These are phyloP conservation scores for Metschnikowia corniflorae DNA, from an alignment of 805 yeast species.

Conservation along the genomic window DNA sequence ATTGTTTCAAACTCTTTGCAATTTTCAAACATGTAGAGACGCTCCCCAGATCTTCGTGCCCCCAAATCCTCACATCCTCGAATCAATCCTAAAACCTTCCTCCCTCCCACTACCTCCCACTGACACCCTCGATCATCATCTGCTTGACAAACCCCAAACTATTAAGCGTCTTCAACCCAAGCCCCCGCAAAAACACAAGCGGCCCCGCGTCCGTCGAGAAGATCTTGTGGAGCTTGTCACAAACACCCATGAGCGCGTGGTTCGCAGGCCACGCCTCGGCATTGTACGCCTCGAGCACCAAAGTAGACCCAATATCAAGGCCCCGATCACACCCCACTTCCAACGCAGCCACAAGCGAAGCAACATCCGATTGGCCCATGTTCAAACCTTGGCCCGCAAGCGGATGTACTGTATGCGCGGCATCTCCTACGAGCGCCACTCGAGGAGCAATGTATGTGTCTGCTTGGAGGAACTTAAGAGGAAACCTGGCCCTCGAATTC, in stretches of 20 bases:
- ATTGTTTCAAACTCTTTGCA: no score
- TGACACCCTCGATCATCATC: constrained; percentile 52
- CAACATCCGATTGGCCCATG: constrained; percentile 95
- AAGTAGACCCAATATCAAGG: constrained; percentile 76
- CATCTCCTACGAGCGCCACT: constrained; percentile 94
- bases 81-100: no score
- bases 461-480: constrained; percentile 83
- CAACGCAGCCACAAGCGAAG: constrained; percentile 61
- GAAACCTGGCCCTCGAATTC: constrained; percentile 70
- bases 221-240: constrained; percentile 87
- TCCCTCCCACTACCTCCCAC: constrained; percentile 21
- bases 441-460: constrained; percentile 83
- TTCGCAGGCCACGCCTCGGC: constrained; percentile 77
- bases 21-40: no score
- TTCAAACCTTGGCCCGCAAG: constrained; percentile 97
- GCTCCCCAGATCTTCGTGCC: no score
- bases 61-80: no score
- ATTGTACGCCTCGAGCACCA: constrained; percentile 85
- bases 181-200: constrained; percentile 66
- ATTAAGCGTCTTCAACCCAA: constrained; percentile 73
- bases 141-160: constrained; percentile 63
- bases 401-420: constrained; percentile 97
- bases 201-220: constrained; percentile 74
- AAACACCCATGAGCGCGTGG: constrained; percentile 78
- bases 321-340: constrained; percentile 75